Base-by-base conservation (phyloP, 2,329 filamentous ascomycete species). In the Claviceps quebecensis region DNA sequence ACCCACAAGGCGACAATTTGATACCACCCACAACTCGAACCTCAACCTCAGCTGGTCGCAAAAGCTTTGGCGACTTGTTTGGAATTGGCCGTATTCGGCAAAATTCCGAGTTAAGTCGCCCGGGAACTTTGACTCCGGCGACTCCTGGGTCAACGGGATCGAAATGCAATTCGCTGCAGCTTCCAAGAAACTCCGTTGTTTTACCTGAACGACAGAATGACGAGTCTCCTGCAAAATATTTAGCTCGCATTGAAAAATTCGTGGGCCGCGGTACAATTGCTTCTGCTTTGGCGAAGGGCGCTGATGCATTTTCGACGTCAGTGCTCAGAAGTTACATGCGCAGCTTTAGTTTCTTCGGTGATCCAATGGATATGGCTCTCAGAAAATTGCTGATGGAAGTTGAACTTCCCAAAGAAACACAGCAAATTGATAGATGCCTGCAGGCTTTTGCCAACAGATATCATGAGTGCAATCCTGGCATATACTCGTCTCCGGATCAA, bases 341-440 rank as follows among this genome's bases (percentile, higher is more conserved):
- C 50, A 85, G 85, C 19, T 97, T 97, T 66, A 82, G 84, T 49
- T 97, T 97, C 69, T 97, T 96, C 61, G 90, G 88, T 29, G 91
- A 97, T 59, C 93, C 93, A 0, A 91, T 98, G 72, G 93, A 98
- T 64, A 97, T 98, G 89, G 87, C 91, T 1, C 83, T 97, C 56
- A 83, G 93, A 39, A 97, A 97, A 65, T 76, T 98, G 47, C 75
- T 98, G 51, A 95, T 97, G 86, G 90, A 96, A 63, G 89, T 93
- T 3, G 91, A 97, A 65, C 70, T 98, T 36, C 93, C 93, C 4
- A 95, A 94, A 60, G 93, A 98, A 69, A 97, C 93, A 0, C 93
- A 98, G 66, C 93, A 98, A 61, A 97, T 98, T 56, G 93, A 98
- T 67, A 80, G 93, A 49, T 93, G 93, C 51, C 72, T 98, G 38